Base-by-base conservation (phyloP, 352 stramenopile species). In the Blastocystis sp. region DNA sequence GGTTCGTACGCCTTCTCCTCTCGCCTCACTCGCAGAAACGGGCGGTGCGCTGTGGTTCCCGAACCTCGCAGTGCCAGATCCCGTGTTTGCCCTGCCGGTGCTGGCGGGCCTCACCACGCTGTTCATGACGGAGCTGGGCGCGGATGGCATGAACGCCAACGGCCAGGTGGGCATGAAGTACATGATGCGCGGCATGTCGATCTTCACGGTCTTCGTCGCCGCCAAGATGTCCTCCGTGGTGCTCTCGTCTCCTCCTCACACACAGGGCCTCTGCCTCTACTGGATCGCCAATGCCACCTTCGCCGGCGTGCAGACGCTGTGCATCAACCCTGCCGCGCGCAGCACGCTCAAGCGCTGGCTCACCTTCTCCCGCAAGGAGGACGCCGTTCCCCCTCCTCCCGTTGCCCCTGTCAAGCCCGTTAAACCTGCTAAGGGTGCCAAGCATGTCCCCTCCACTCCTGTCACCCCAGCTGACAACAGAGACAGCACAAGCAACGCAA, bases 91-190 rank as follows among this genome's bases (percentile, higher is more conserved):
- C 24, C 28, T 88, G 48, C 78, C 78, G 38, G 54, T 88, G 28
- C 9, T 88, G 19, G 61, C 78, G 11, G 68, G 68, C 42, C 11
- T 88, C 19, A 59, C 74, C 34, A 84, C 74, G 38, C 60, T 84
- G n/a, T 84, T 84, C 42, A 84, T 84, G 74, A 84, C 74, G 42
- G 74, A 84, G 45, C 61, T 84, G 61, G 74, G 74, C 10, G 74
- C 74, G 34, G 74, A 84, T 28, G 74, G 74, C 43, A 84, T 84
- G 74, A 84, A 84, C 38, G 74, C 52, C 11, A 84, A 84, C 45
- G 74, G 74, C 3, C 74, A 84, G 48, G 61, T 84, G 42, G 74
- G 74, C 11, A 84, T 69, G 54, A 84, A 84, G 57, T 84, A 84
- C 38, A 84, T 84, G 74, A 84, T 84, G 74, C 74, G 74, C 21